A percentile compares a stretch with the other conserved stretches of the same genome.
phyloP scores from a whole-genome alignment of 1,284 basidiomycete genomes.

The Boletellus deceptivus region DNA sequence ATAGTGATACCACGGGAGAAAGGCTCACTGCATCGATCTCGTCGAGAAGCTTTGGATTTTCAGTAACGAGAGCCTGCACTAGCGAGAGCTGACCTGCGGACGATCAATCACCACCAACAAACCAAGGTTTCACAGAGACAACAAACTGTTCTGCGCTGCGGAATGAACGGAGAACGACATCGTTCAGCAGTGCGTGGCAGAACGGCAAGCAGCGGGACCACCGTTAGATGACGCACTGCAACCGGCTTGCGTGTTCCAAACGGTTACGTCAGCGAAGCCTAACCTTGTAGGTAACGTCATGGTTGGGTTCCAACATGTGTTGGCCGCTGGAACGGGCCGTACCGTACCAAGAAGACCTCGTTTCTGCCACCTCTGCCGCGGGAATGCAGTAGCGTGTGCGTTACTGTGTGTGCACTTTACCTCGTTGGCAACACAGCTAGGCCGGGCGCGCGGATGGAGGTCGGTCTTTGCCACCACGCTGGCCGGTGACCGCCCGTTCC shows the following conservation, averaged over 20 bases:
- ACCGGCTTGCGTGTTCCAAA: background rate
- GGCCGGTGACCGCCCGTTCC: too few species aligned
- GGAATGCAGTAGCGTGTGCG: too few species aligned
- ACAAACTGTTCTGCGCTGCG: conserved; percentile 64
- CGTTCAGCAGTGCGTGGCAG: background rate
- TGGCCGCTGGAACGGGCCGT: too few species aligned
- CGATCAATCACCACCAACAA: background rate
- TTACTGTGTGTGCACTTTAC: too few species aligned
- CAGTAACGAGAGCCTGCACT: conserved; percentile 65
- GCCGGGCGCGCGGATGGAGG: too few species aligned
- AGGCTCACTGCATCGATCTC: conserved; percentile 62
- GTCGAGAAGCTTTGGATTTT: conserved; percentile 68
- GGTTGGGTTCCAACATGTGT: too few species aligned
- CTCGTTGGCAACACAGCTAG: conserved; percentile 7
- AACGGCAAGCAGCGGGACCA: background rate
- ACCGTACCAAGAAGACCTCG: too few species aligned
- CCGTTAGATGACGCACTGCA: background rate
- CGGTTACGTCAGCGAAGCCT: too few species aligned
- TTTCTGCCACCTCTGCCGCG: too few species aligned
- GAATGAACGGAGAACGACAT: conserved; percentile 45
- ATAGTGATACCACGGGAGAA: background rate
- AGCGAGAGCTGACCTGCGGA: conserved; percentile 71
- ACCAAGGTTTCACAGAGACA: background rate
- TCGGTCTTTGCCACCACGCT: too few species aligned
- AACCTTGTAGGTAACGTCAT: too few species aligned